phyloP scores from a whole-genome alignment of 441 rosid species.

The Corymbia calophylla region DNA sequence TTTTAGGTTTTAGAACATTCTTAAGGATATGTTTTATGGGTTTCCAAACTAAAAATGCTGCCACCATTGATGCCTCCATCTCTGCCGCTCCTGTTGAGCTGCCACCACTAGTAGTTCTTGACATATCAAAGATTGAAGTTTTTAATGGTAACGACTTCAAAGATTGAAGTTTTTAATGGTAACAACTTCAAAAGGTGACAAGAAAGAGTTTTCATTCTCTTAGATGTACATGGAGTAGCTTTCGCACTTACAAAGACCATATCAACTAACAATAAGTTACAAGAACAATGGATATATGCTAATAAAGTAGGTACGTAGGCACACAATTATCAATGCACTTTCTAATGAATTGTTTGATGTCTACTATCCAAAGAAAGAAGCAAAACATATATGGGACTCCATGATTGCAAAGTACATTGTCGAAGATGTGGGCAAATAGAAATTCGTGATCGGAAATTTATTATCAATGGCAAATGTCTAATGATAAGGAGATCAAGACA shows the following conservation, averaged over 20 bases:
- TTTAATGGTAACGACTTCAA: too few relatives aligned
- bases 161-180: background rate
- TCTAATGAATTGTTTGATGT: background rate
- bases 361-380: background rate
- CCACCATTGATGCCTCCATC: background rate
- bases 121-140: background rate
- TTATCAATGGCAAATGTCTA: background rate
- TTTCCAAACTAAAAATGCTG: too few relatives aligned
- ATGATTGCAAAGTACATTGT: background rate
- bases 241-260: background rate
- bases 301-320: background rate
- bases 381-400: background rate
- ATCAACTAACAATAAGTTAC: background rate
- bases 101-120: background rate
- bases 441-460: background rate
- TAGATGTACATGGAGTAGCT: background rate
- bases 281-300: background rate
- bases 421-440: background rate
- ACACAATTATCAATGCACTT: background rate
- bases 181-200: background rate
- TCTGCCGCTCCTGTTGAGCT: accelerated
- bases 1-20: background rate
- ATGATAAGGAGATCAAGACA: background rate
- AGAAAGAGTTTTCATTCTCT: background rate
- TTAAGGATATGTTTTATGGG: too few relatives aligned